Evolutionary conservation across 768 basidiomycete species (phyloP).

Genomic region (Lentinula sp.): DNA sequence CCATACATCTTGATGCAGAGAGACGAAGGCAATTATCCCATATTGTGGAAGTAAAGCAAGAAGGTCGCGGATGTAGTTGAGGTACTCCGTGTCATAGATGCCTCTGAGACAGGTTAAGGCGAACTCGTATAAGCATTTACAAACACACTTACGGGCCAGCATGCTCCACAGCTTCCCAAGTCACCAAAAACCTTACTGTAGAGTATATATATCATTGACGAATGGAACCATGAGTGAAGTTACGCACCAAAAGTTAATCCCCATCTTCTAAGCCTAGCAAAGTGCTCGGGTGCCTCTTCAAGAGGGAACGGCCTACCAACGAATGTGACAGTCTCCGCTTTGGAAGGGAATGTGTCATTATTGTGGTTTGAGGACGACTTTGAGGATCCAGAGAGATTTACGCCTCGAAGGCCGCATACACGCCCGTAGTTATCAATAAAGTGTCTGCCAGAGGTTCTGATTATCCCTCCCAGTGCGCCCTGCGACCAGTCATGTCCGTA

Average conservation of each 20-base stretch:
- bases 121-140: neutral
- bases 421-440: constrained; percentile 79
- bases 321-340: constrained; percentile 67
- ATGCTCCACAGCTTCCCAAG: constrained; percentile 98
- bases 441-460: constrained; percentile 66
- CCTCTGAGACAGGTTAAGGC: constrained; percentile 41
- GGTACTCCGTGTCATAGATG: constrained; percentile 77
- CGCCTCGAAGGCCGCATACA: constrained; percentile 76
- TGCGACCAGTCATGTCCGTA: constrained; percentile 75
- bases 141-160: constrained; percentile 69
- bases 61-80: constrained; percentile 69
- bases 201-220: neutral
- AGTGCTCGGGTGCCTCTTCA: constrained; percentile 81
- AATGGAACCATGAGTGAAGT: neutral
- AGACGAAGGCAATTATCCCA: constrained; percentile 68
- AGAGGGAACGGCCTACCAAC: constrained; percentile 90
- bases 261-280: constrained; percentile 77
- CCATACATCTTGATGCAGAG: constrained; percentile 94
- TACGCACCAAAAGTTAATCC: constrained; percentile 76
- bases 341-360: constrained; percentile 60
- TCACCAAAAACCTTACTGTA: constrained; percentile 84
- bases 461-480: constrained; percentile 49
- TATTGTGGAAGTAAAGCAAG: constrained; percentile 67
- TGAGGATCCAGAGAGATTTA: constrained; percentile 76
- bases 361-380: constrained; percentile 79